phyloP scores from a whole-genome alignment of 306 rosid species.

The Cajanus cajan region DNA sequence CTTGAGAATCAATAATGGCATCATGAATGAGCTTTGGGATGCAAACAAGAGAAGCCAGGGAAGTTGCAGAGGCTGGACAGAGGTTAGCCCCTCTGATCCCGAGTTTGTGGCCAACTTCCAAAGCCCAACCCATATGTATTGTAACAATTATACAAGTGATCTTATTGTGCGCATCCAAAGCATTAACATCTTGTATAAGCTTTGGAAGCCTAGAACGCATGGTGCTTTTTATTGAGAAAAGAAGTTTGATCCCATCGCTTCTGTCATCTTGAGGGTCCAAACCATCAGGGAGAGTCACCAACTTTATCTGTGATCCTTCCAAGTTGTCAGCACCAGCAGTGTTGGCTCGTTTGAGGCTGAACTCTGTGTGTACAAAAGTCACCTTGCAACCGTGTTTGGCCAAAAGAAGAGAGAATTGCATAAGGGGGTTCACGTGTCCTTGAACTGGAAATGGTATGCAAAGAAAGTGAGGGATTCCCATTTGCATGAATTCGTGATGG shows the following conservation, averaged over 20 bases:
- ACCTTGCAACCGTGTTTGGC: constrained; percentile 45
- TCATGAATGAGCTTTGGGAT: constrained; percentile 45
- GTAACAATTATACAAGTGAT: constrained; percentile 42
- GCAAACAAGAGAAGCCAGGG: background rate
- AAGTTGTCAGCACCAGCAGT: background rate
- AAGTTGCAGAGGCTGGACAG: constrained; percentile 44
- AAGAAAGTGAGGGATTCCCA: constrained; percentile 44
- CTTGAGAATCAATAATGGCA: constrained; percentile 35
- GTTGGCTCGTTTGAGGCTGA: constrained; percentile 21
- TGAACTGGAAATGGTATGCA: constrained; percentile 39
- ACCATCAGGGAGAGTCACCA: constrained; percentile 47
- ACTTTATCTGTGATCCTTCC: background rate
- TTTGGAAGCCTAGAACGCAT: constrained; percentile 42
- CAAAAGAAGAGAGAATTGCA: constrained; percentile 37
- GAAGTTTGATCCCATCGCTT: background rate
- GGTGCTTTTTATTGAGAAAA: background rate
- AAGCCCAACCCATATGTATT: constrained; percentile 44
- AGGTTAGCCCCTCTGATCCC: constrained; percentile 42
- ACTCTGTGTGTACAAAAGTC: constrained; percentile 41
- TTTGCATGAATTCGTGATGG: background rate
- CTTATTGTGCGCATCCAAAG: background rate
- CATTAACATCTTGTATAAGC: constrained; percentile 41
- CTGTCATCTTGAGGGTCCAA: constrained; percentile 42
- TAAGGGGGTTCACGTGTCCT: constrained; percentile 47
- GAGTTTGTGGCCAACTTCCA: constrained; percentile 46